phyloP scores from a whole-genome alignment of 1,284 basidiomycete species.

The Sporisorium sorghi region DNA sequence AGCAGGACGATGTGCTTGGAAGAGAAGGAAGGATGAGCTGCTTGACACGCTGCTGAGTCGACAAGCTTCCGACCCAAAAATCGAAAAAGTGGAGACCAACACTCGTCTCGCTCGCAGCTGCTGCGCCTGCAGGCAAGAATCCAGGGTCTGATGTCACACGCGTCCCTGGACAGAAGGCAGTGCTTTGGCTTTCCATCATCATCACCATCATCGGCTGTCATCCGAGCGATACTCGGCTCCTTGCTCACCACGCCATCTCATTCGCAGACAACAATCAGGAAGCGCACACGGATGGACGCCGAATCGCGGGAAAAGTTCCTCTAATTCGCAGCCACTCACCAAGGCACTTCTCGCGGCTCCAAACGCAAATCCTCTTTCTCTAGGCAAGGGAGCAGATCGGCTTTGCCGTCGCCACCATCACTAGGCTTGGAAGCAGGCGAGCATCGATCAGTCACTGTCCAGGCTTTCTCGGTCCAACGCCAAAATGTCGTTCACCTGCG shows the following conservation, averaged over 20 bases:
- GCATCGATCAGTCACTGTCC: too few species aligned
- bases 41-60: conserved; percentile 20
- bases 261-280: not conserved
- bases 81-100: conserved; percentile 30
- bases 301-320: too few species aligned
- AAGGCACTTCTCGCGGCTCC: not conserved
- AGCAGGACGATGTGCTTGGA: not conserved
- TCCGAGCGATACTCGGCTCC: conserved; percentile 1
- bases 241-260: conserved; percentile 8
- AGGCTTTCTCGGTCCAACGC: too few species aligned
- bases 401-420: not conserved
- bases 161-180: conserved; percentile 8
- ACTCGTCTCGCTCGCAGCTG: conserved; percentile 8
- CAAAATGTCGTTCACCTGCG: conserved; percentile 48
- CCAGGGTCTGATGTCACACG: conserved; percentile 24
- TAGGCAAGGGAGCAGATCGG: not conserved
- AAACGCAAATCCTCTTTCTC: not conserved
- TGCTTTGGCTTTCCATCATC: conserved; percentile 4
- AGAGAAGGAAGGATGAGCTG: conserved; percentile 3
- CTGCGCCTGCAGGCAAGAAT: not conserved
- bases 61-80: not conserved
- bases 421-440: too few species aligned
- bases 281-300: not conserved
- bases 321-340: not conserved
- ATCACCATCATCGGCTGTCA: conserved; percentile 21